A percentile compares a stretch with the other conserved stretches of the same genome.
Conservation (phyloP, 306 rosid genomes). For the Vicia faba region DNA sequence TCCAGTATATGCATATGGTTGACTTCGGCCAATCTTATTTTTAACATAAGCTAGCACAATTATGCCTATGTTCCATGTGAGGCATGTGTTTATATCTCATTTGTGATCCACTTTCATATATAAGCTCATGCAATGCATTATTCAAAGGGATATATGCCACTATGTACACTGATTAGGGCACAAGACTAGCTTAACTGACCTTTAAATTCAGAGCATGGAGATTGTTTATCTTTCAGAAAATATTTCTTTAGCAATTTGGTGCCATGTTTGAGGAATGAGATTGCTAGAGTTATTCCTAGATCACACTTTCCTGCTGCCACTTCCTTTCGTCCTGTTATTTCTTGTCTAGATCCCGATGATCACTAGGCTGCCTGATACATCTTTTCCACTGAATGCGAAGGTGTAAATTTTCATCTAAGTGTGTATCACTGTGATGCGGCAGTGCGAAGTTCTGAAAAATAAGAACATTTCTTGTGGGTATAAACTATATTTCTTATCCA, state of each 20-base stretch:
- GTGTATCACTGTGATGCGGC: too few relatives aligned
- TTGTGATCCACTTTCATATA: conserved; percentile 8
- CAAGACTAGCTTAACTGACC: background rate
- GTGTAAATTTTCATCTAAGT: background rate
- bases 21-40: background rate
- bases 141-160: background rate
- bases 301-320: too few relatives aligned
- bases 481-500: too few relatives aligned
- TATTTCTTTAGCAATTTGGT: conserved; percentile 2
- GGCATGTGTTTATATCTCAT: conserved; percentile 8
- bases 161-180: background rate
- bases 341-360: too few relatives aligned
- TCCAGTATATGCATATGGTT: conserved; percentile 3
- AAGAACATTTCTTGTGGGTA: too few relatives aligned
- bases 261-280: background rate
- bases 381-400: background rate
- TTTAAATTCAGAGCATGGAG: background rate
- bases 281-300: too few relatives aligned
- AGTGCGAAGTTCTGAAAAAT: too few relatives aligned
- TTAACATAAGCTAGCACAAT: background rate
- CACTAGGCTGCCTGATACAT: background rate
- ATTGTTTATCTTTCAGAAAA: background rate
- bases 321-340: too few relatives aligned
- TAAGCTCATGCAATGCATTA: conserved; percentile 20
- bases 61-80: background rate